These are phyloP conservation scores for Coprinopsis strossmayeri DNA, from an alignment of 768 basidiomycete species.

Conservation along the genomic window DNA sequence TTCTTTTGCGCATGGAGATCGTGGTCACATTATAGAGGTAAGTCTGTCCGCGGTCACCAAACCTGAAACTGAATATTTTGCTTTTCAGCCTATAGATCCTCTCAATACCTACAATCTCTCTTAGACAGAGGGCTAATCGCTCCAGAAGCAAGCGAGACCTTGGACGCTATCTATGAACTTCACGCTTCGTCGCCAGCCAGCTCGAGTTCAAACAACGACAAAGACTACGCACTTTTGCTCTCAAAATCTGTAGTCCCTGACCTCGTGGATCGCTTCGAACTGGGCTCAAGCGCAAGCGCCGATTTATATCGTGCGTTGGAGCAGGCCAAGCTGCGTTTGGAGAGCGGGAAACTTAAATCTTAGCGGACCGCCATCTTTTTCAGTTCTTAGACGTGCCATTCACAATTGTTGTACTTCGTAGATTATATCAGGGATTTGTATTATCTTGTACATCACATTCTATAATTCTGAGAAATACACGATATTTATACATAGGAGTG, in stretches of 20 bases:
- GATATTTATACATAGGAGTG: too few species aligned
- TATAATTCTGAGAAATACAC: too few species aligned
- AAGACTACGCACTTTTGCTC: slow-evolving; percentile 36
- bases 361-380: too few species aligned
- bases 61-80: background rate
- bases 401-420: too few species aligned
- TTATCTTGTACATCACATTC: too few species aligned
- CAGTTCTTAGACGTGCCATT: too few species aligned
- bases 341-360: slow-evolving; percentile 15
- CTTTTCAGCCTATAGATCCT: slow-evolving; percentile 56
- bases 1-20: slow-evolving; percentile 83
- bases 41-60: background rate
- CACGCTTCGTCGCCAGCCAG: background rate
- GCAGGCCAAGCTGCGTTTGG: slow-evolving; percentile 39
- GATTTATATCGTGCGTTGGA: slow-evolving; percentile 62
- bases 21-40: slow-evolving; percentile 81
- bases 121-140: slow-evolving; percentile 49
- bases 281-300: slow-evolving; percentile 36
- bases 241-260: slow-evolving; percentile 46
- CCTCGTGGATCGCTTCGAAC: slow-evolving; percentile 38
- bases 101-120: slow-evolving; percentile 59
- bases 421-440: too few species aligned
- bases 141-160: slow-evolving; percentile 43
- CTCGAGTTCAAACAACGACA: background rate
- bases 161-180: slow-evolving; percentile 30